Base-by-base conservation (phyloP, 2,329 filamentous ascomycete genomes). In the Botrytis sinoallii region DNA sequence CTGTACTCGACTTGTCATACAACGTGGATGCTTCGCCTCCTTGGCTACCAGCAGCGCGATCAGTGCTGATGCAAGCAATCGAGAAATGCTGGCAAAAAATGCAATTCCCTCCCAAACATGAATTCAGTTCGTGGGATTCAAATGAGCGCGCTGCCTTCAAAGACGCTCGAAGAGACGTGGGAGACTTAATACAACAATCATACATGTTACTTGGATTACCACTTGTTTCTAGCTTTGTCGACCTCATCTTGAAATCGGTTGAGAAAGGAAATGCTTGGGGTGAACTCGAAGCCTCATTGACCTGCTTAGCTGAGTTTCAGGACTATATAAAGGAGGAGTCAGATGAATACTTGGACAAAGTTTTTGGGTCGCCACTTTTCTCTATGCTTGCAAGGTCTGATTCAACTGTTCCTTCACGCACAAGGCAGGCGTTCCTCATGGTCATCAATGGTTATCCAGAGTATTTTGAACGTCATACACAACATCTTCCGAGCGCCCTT, bases 111-210 rank as follows among this genome's bases (percentile, higher is more conserved):
- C 84, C 89, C 0, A 78, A 84, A 2, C 84, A 88, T 16, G 84
- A 86, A 12, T 88, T 90, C 65, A 84, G 85, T 44, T 84, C 85
- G 0, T 95, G 93, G 93, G 91, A 93, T 75, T 89, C 89, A 7
- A 88, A 89, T 38, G 90, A 93, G 48, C 88, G 88, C 57, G 86
- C 87, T 69, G 89, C 87, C 0, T 95, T 95, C 81, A 85, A 87
- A 70, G 90, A 92, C 73, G 93, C 93, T 66, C 87, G 93, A 44
- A 90, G 92, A 77, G 93, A 97, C 78, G 90, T 95, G n/a, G 87
- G 88, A 69, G 93, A 97, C 80, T 86, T 96, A 69, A 85, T 96
- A 42, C 89, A 94, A 77, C 90, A 91, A 3, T 88, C 91, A 4
- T 95, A 91, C 77, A 85, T 90, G 4, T 82, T 92, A 25, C 86